Conservation (phyloP, 495 filamentous ascomycete species). For the Sphaerosporella brunnea region DNA sequence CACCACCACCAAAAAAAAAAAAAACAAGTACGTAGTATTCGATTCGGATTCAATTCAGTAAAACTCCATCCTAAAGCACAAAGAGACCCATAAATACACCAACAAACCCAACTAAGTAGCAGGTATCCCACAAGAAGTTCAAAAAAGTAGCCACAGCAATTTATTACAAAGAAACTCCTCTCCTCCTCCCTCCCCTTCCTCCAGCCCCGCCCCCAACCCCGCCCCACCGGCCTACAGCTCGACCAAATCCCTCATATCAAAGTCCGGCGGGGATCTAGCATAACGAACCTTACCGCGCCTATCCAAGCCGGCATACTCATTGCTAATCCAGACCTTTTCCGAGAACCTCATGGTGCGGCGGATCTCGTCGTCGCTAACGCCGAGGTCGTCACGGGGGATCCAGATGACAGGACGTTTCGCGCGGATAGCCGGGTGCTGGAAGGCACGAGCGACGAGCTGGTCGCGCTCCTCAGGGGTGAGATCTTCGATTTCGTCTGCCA, state of each 20-base stretch:
- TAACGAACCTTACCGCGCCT: constrained; percentile 73
- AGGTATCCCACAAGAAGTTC: background rate
- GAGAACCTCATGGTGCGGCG: constrained; percentile 53
- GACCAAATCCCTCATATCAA: constrained; percentile 78
- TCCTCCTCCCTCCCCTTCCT: no score
- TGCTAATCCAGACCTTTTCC: constrained; percentile 65
- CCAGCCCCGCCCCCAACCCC: background rate
- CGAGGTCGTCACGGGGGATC: constrained; percentile 85
- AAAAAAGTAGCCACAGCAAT: background rate
- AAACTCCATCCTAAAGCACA: background rate
- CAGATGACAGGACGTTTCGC: constrained; percentile 77
- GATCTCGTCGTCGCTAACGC: constrained; percentile 83
- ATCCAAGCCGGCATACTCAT: constrained; percentile 75
- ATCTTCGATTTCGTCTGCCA: constrained; percentile 85
- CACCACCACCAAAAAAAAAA: no score
- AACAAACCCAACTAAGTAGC: background rate
- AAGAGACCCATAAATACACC: background rate
- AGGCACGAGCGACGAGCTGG: constrained; percentile 67
- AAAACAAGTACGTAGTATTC: no score
- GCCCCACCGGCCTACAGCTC: constrained; percentile 36
- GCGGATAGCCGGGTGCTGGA: constrained; percentile 75
- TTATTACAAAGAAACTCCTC: constrained; percentile 4
- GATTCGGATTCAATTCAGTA: no score
- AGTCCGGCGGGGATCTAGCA: constrained; percentile 75
- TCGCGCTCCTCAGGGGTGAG: constrained; percentile 82